phyloP scores from a whole-genome alignment of 2,329 filamentous ascomycete genomes.

The Xylaria sp. region DNA sequence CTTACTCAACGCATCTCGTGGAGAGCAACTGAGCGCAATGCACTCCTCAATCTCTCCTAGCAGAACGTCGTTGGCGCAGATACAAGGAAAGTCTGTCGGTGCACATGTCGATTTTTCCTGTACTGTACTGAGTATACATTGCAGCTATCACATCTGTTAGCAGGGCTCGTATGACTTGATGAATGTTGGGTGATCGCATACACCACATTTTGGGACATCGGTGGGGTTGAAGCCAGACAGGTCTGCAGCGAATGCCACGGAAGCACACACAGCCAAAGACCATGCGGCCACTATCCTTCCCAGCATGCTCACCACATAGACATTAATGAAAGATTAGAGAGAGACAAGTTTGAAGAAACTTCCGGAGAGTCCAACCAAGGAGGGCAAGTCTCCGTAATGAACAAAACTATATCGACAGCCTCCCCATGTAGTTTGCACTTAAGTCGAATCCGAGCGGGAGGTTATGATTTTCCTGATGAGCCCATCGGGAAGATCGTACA shows the following conservation, averaged over 20 bases:
- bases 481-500: constrained; percentile 2
- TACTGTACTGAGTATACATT: constrained; percentile 24
- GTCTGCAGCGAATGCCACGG: constrained; percentile 24
- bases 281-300: constrained; percentile 24
- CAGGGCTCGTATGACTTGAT: not conserved
- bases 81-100: constrained; percentile 29
- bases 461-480: constrained; percentile 2
- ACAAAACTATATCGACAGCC: not conserved
- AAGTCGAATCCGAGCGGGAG: not conserved
- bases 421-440: not conserved
- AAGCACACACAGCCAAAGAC: constrained; percentile 15
- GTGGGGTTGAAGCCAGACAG: constrained; percentile 12
- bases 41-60: constrained; percentile 26
- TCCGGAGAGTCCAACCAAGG: not conserved
- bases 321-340: not conserved
- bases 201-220: constrained; percentile 29
- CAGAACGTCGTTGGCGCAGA: constrained; percentile 25
- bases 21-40: constrained; percentile 16
- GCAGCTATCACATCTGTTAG: constrained; percentile 20
- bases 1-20: constrained; percentile 34
- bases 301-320: constrained; percentile 27
- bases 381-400: not conserved
- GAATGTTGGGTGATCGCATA: constrained; percentile 11
- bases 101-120: constrained; percentile 21
- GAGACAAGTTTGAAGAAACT: not conserved